A percentile compares a stretch with the other conserved stretches of the same genome.
Conservation (phyloP, 257 asterid species). For the Echites panduratus region DNA sequence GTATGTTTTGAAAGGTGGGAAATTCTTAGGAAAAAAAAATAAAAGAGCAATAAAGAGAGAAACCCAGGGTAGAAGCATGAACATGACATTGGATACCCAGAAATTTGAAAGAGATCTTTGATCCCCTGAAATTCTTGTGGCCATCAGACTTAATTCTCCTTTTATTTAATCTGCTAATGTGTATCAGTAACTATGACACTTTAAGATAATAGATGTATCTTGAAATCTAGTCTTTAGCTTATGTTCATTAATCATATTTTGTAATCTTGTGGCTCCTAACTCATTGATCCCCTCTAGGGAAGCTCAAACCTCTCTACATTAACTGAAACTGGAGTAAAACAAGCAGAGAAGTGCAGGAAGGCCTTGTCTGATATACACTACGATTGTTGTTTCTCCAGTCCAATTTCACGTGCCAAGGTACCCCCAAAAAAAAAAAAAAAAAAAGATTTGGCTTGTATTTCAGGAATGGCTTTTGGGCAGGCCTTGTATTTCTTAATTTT, state of each 20-base stretch:
- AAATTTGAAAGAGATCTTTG: background rate
- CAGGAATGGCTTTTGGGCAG: background rate
- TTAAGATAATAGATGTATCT: background rate
- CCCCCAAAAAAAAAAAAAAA: background rate
- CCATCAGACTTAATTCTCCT: background rate
- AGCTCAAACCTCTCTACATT: conserved; percentile 64
- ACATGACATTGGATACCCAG: background rate
- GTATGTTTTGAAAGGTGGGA: background rate
- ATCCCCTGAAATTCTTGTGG: background rate
- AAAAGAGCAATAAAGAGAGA: background rate
- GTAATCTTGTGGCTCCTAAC: conserved; percentile 7
- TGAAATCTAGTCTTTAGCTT: background rate
- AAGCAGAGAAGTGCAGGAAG: conserved; percentile 55
- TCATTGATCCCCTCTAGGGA: conserved; percentile 40
- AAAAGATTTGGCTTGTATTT: background rate
- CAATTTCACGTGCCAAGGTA: conserved; percentile 81
- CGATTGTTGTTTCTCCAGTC: conserved; percentile 75
- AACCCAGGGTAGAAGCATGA: background rate
- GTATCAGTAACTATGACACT: background rate
- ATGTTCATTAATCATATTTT: background rate
- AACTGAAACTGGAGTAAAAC: conserved; percentile 57
- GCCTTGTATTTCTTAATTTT: conserved; percentile 4
- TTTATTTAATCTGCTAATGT: background rate
- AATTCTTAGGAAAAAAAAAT: background rate
- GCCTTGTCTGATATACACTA: conserved; percentile 50